Conservation (phyloP, 164 flowering plant genomes). For the Umbilicus rupestris region DNA sequence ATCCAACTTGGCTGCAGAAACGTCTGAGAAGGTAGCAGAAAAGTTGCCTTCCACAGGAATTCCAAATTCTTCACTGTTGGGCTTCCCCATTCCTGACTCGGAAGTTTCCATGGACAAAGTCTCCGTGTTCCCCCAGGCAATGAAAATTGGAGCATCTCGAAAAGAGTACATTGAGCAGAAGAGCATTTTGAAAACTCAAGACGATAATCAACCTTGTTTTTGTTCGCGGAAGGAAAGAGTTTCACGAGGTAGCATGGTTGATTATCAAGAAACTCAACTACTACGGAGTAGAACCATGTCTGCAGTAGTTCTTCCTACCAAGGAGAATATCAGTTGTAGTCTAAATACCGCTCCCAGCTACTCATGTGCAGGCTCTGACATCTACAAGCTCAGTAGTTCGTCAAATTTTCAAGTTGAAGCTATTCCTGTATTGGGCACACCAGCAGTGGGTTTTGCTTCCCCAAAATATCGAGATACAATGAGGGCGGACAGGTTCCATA, state of each 20-base stretch:
- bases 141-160: not conserved
- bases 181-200: slow-evolving; percentile 20
- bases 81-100: slow-evolving; percentile 13
- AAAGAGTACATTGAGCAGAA: slow-evolving; percentile 12
- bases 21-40: slow-evolving; percentile 20
- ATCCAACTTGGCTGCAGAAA: slow-evolving; percentile 28
- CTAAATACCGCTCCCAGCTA: slow-evolving; percentile 8
- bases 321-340: slow-evolving; percentile 19
- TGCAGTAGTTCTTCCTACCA: slow-evolving; percentile 19
- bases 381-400: slow-evolving; percentile 15
- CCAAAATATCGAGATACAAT: slow-evolving; percentile 17
- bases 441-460: slow-evolving; percentile 16
- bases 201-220: slow-evolving; percentile 41
- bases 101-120: slow-evolving; percentile 16
- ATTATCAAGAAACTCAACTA: slow-evolving; percentile 35
- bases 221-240: slow-evolving; percentile 43
- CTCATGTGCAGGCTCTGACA: slow-evolving; percentile 20
- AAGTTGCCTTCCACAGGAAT: slow-evolving; percentile 14
- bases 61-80: slow-evolving; percentile 19
- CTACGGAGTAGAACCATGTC: slow-evolving; percentile 24
- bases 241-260: slow-evolving; percentile 20
- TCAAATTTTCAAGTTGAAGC: slow-evolving; percentile 18
- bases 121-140: slow-evolving; percentile 12
- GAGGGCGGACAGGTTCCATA: slow-evolving; percentile 17
- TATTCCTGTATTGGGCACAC: slow-evolving; percentile 17